Base-by-base conservation (phyloP, 164 flowering plant genomes). In the Piper longum region DNA sequence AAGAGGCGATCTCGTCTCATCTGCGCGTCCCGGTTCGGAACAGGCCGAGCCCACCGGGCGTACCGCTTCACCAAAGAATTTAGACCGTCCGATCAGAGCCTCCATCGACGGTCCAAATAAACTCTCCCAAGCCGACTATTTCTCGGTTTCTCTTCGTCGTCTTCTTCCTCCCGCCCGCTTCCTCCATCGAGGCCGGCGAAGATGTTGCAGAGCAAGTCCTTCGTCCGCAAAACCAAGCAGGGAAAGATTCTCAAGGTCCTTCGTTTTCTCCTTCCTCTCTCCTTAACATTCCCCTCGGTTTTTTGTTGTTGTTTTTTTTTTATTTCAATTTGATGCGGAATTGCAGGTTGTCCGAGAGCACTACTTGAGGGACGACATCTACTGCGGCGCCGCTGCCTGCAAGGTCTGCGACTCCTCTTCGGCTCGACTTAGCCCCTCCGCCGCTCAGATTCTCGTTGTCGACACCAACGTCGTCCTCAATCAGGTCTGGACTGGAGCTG, bases 401-500 rank as follows among this genome's bases (percentile, higher is more conserved):
- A 77, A 79, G 65, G 70, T 69, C 2, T 93, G 99, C 62, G 82
- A 88, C 64, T 63, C 82, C 60, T 61, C 80, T 4, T 69, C 43
- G 40, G 88, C 97, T 73, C 79, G 85, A 39, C 71, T 93, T 52
- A 74, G 81, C 63, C 59, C 77, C 11, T 66, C 74, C 43, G 69
- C 80, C 16, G 77, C 91, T 18, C 69, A 81, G 2, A 75, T 90
- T 41, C 83, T 93, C 61, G 61, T 93, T 59, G 67, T 93, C 48
- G 99, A 93, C 65, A 88, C 97, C 19, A 93, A 93, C 70, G 96
- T 93, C 62, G 95, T 90, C 59, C 96, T 93, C 67, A 72, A 85
- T 69, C 99, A 92, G 89, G 98, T 89, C 11, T 51, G 16, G 48
- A 44, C 54, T 52, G 57, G 14, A 1, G n/a, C 1, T 17, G 7